Base-by-base conservation (phyloP, 805 yeast genomes). In the Millerago galiae region DNA sequence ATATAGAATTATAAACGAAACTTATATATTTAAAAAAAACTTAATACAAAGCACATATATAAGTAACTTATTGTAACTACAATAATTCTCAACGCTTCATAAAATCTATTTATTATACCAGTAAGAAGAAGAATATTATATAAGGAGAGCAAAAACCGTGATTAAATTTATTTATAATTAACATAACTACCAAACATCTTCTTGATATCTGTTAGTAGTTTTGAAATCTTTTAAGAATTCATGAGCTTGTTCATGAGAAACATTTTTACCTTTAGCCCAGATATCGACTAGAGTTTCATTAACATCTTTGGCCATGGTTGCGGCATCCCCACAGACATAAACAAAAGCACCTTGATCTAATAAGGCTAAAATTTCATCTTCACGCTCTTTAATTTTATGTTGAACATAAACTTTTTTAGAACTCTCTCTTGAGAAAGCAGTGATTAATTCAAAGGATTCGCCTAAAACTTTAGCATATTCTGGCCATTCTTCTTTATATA, bases 291-390 rank as follows among this genome's bases (percentile, higher is more conserved):
- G 70, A 2, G 91, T 71, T 35, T 70, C 62, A 55, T 85, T 89
- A 9, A 91, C 98, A 59, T 89, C 95, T 66, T 91, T 83, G 4
- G 98, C 96, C 99, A 91, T 93, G 51, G 76, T 78, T 25, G 84
- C 77, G 21, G 99, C 98, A 67, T 93, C 98, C 60, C 98, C 99
- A 73, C 99, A 91, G 31, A 91, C 95, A 62, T 93, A 91, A 52
- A 91, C 74, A 61, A 80, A 84, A 0, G 96, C 98, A 44, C 96
- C 96, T 37, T 77, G 67, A 53, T 79, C 77, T 43, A 84, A 64
- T 37, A 69, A 48, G 21, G 57, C 49, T 36, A 56, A 51, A 31
- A 80, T 60, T 21, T 67, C 59, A 38, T 61, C 56, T 50, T 74
- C 67, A 51, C 72, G 58, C 55, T 80, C 84, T 38, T 62, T 52